Evolutionary conservation across 306 rosid genomes (phyloP).

Genomic region (Betula pendula): DNA sequence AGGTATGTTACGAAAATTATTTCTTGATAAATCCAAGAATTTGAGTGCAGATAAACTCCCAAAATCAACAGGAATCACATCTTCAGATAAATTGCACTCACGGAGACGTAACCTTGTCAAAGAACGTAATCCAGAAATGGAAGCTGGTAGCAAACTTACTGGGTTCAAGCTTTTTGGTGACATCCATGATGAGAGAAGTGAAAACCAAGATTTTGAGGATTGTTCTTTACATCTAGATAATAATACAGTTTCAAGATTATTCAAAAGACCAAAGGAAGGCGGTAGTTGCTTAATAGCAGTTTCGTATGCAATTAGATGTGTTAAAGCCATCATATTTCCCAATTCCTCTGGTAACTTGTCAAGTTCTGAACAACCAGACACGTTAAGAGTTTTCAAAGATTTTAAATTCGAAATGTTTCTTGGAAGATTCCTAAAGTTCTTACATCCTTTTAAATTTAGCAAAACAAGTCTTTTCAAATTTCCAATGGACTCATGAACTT

Average conservation of each 20-base stretch:
- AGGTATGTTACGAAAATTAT: background rate
- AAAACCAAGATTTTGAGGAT: background rate
- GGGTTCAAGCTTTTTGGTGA: background rate
- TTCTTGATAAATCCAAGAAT: background rate
- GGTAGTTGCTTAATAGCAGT: background rate
- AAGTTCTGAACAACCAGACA: too few relatives aligned
- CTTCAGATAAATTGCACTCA: background rate
- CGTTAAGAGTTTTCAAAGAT: too few relatives aligned
- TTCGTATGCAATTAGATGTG: too few relatives aligned
- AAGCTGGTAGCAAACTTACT: background rate
- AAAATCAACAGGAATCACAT: background rate
- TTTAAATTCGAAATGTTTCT: too few relatives aligned
- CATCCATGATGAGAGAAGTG: background rate
- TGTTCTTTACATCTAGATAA: background rate
- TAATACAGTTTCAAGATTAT: background rate
- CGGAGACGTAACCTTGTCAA: background rate
- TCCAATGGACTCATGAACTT: too few relatives aligned
- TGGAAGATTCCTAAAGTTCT: too few relatives aligned
- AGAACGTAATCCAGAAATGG: too few relatives aligned
- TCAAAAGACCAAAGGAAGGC: background rate
- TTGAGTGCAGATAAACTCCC: background rate
- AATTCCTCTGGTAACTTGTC: too few relatives aligned
- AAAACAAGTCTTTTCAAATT: too few relatives aligned
- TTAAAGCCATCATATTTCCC: too few relatives aligned
- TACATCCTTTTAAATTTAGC: too few relatives aligned